These are phyloP conservation scores for Fusarium nodosum DNA, from an alignment of 2,329 filamentous ascomycete species.

Conservation along the genomic window DNA sequence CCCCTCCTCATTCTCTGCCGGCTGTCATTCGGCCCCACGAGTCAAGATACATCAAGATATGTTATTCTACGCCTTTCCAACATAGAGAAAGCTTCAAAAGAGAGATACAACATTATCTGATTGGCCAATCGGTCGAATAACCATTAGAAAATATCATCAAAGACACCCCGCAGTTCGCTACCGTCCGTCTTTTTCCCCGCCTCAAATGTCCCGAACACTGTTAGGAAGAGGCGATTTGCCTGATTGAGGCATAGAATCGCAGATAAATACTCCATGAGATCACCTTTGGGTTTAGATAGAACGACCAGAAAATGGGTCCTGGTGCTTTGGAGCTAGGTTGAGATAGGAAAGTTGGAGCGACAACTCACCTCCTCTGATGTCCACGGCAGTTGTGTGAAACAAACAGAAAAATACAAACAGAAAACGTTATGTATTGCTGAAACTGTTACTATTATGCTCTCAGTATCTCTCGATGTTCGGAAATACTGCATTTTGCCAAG, in stretches of 20 bases:
- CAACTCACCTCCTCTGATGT: constrained; percentile 11
- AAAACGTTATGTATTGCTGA: background rate
- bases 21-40: constrained; percentile 36
- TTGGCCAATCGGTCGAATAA: constrained; percentile 22
- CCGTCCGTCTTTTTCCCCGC: constrained; percentile 15
- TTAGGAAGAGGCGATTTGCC: constrained; percentile 27
- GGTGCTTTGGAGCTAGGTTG: constrained; percentile 32
- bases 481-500: background rate
- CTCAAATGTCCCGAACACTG: constrained; percentile 8
- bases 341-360: constrained; percentile 44
- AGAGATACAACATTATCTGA: constrained; percentile 3
- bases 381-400: background rate
- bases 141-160: constrained; percentile 1
- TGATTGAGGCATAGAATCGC: constrained; percentile 32
- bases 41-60: constrained; percentile 29
- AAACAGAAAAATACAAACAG: background rate
- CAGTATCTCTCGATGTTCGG: background rate
- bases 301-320: constrained; percentile 22
- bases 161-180: constrained; percentile 26
- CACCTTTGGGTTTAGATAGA: constrained; percentile 12
- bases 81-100: constrained; percentile 11
- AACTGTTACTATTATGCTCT: too few species aligned
- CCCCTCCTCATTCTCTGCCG: constrained; percentile 22
- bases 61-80: constrained; percentile 5
- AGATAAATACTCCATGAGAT: constrained; percentile 15